Evolutionary conservation across 345 rosid genomes (phyloP).

Genomic region (Pugionium dolabratum): DNA sequence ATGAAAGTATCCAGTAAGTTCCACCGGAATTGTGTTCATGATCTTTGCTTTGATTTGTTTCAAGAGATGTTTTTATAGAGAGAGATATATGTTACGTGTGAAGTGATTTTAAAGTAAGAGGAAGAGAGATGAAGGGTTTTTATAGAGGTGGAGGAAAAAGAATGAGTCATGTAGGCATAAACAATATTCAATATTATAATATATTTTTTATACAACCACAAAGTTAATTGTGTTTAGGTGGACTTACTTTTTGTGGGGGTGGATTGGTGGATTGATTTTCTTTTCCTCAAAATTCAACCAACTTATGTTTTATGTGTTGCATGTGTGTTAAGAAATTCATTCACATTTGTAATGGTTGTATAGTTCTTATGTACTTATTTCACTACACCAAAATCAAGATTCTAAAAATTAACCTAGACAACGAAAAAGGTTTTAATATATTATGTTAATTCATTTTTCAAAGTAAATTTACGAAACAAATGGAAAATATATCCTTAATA

Average conservation of each 20-base stretch:
- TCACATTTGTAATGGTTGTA: constrained; percentile 7
- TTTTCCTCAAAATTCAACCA: not conserved
- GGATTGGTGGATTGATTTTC: constrained; percentile 11
- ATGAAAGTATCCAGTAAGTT: constrained; percentile 52
- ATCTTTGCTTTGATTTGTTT: constrained; percentile 20
- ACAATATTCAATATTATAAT: not conserved
- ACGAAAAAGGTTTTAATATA: not conserved
- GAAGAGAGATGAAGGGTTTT: constrained; percentile 25
- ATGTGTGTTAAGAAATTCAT: not conserved
- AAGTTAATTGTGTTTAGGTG: constrained; percentile 22
- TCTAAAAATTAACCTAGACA: no score
- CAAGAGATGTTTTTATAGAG: not conserved
- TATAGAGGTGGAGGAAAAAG: constrained; percentile 21
- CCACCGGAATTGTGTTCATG: constrained; percentile 56
- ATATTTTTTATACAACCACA: constrained; percentile 17
- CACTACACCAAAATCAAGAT: not conserved
- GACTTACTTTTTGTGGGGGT: constrained; percentile 16
- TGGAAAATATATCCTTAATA: no score
- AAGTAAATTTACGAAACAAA: not conserved
- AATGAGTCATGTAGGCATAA: not conserved
- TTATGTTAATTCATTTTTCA: constrained; percentile 20
- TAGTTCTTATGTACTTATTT: constrained; percentile 14
- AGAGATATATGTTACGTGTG: not conserved
- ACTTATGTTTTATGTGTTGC: constrained; percentile 4
- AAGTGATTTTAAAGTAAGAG: constrained; percentile 21